A percentile compares a stretch with the other conserved stretches of the same genome.
Conservation (phyloP, 768 basidiomycete species). For the Krasilnikovozyma curviuscula region DNA sequence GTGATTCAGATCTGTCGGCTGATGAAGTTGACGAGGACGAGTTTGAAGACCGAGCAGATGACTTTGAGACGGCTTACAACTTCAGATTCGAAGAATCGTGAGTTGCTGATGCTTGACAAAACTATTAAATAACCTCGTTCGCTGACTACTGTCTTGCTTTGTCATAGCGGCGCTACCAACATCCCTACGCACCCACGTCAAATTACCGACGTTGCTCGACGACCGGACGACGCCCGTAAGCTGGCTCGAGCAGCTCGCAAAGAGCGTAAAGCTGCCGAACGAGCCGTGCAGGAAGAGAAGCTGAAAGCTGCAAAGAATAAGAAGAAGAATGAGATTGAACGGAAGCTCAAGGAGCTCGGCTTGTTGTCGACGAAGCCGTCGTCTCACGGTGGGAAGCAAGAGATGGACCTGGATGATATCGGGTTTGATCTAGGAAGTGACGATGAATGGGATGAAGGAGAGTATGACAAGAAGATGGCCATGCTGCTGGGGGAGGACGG, state of each 20-base stretch:
- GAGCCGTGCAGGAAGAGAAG: conserved; percentile 39
- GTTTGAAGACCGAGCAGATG: conserved; percentile 77
- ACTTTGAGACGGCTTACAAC: conserved; percentile 91
- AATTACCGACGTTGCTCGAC: conserved; percentile 30
- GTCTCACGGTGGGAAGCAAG: no score
- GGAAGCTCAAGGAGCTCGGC: conserved; percentile 39
- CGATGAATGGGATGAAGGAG: conserved; percentile 75
- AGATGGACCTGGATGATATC: conserved; percentile 35
- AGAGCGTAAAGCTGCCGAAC: conserved; percentile 38
- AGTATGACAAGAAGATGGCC: conserved; percentile 67
- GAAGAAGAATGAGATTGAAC: conserved; percentile 33
- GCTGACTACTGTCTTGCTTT: background rate
- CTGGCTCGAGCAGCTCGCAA: conserved; percentile 62
- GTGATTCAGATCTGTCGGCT: conserved; percentile 10
- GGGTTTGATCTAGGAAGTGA: no score
- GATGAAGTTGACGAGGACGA: conserved; percentile 35
- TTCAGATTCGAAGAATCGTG: conserved; percentile 94
- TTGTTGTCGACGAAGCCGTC: no score
- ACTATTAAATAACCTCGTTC: background rate
- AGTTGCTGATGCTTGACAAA: conserved; percentile 25
- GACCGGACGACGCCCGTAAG: conserved; percentile 55
- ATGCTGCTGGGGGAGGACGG: conserved; percentile 43
- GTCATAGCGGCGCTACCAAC: conserved; percentile 39
- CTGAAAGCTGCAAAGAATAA: conserved; percentile 55
- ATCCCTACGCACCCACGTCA: conserved; percentile 62